Base-by-base conservation (phyloP, 2,329 filamentous ascomycete species). In the Aspergillus ochraceoroseus region DNA sequence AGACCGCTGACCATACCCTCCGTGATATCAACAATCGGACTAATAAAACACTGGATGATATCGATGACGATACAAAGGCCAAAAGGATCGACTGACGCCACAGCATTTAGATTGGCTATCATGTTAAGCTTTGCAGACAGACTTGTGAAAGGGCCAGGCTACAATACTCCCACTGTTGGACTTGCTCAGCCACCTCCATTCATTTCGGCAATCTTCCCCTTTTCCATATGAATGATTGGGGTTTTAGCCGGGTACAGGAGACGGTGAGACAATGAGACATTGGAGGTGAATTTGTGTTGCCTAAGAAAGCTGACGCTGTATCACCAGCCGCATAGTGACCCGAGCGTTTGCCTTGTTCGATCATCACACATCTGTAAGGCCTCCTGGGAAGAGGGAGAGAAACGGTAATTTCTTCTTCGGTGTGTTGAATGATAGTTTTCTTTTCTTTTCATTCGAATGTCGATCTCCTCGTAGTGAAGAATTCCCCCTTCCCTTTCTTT, bases 301-400 rank as follows among this genome's bases (percentile, higher is more conserved):
- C 7, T 15, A 12, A 18, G 18, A 27, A 11, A 35, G 32, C 20
- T 28, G 20, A 9, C 7, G 12, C 23, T 25, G 29, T 29, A 39
- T 32, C 32, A 36, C 45, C 31, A 44, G 45, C 45, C 45, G 30
- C 41, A 47, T 44, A 35, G 34, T 47, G 45, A 41, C 19, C 45
- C 45, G 41, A 47, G 45, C 41, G 37, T 41, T 30, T 17, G 31
- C 23, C 30, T 38, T 32, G 7, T 25, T 35, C n/a, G n/a, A n/a
- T n/a, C n/a, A n/a, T n/a, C n/a, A n/a, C n/a, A n/a, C n/a, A n/a
- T 28, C 11, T 32, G 32, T 29, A n/a, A 19, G 17, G 22, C 23
- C 9, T 17, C 32, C 5, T 8, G 31, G 22, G 30, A 14, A 32
- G 18, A 15, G 17, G n/a, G n/a, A n/a, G n/a, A n/a, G n/a, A n/a